These are phyloP conservation scores for Pneumocystis murina DNA, from an alignment of 1,139 yeast species.

Conservation along the genomic window DNA sequence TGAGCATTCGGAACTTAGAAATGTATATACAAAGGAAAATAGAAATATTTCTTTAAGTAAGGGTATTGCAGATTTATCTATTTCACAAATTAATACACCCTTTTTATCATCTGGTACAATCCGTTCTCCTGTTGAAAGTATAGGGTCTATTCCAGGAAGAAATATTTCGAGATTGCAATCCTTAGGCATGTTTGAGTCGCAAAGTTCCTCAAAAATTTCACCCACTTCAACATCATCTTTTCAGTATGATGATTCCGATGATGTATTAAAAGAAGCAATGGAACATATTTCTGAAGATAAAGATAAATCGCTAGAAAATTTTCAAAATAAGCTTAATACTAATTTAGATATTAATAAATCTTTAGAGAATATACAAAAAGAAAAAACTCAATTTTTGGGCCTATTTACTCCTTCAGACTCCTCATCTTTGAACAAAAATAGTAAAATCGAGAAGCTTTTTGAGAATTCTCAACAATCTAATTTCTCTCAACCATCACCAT, in stretches of 20 bases:
- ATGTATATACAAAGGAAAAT: neutral
- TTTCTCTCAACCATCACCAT: constrained; percentile 1
- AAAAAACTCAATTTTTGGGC: neutral
- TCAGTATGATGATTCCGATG: neutral
- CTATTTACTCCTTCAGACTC: neutral
- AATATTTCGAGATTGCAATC: constrained; percentile 1
- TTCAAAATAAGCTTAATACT: constrained; percentile 1
- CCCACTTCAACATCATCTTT: neutral
- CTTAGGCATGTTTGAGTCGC: neutral
- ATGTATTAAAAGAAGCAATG: neutral
- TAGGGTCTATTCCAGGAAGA: constrained; percentile 1
- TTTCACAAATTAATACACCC: neutral
- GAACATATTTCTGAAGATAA: neutral
- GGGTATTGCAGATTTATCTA: neutral
- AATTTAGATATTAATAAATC: neutral
- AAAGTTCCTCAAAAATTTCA: neutral
- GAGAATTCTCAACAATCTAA: constrained; percentile 1
- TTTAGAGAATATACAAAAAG: neutral
- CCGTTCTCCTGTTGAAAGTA: neutral
- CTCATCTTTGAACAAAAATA: neutral
- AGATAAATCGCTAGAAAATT: neutral
- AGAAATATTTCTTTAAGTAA: neutral
- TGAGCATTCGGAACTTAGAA: neutral
- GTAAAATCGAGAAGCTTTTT: neutral
- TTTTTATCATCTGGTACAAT: neutral